Base-by-base conservation (phyloP, 2,329 filamentous ascomycete genomes). In the Biscogniauxia mediterranea region DNA sequence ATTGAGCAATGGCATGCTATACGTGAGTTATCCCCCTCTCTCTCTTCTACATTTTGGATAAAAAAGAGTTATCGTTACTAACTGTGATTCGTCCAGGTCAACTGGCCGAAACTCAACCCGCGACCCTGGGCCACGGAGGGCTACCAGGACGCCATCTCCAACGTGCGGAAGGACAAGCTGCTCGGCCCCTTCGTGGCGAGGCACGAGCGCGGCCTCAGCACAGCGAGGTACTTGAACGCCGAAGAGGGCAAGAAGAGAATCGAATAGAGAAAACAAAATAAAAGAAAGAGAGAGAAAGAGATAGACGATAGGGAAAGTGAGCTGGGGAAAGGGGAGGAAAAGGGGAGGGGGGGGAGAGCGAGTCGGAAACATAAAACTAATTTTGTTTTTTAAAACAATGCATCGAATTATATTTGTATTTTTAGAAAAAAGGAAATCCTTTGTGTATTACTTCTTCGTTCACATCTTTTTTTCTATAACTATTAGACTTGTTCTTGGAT, bases 221-320 rank as follows among this genome's bases (percentile, higher is more conserved):
- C 91, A 66, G 89, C 90, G 52, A 84, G 92, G 64, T 89, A 96
- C 69, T 84, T 92, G 32, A 95, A 90, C 69, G 86, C 96, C 58
- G 95, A 99, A 76, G 95, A 99, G 78, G 95, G 95, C 57, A 99
- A 99, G 85, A 99, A 97, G 85, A 91, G 95, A 75, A 96, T 96
- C 72, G 95, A 99, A 75, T 93, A 85, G 69, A 65, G 15, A 8
- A 15, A 5, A 11, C 9, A 52, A 58, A 15, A 52, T 32, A 32
- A 52, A 19, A 19, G 50, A 28, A 19, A n/a, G n/a, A 11, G 26
- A 28, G 8, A 28, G 26, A 28, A 28, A 28, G 26, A 57, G 23
- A 23, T 53, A 15, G 51, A 50, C 46, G 15, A 50, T 23, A 20
- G 11, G 4, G 55, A 4, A 62, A 61, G 11, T 19, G 7, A 13